Percentiles rank a stretch among this genome's conserved stretches.
Evolutionary conservation across 2,329 filamentous ascomycete species (phyloP).

Genomic region (Septoria linicola): DNA sequence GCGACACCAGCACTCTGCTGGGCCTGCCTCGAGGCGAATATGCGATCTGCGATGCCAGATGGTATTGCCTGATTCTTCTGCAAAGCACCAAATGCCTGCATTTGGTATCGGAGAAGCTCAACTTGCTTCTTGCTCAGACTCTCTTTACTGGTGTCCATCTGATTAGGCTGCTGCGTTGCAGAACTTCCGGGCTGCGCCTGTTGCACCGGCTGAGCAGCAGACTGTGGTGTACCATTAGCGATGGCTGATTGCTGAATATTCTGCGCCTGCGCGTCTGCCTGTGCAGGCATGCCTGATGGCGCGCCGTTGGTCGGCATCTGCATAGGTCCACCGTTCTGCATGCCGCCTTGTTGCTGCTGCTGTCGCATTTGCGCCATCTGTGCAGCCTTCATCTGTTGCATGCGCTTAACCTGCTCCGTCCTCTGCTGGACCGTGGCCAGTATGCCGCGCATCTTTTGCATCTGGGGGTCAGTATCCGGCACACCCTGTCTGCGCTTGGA

Average conservation of each 20-base stretch:
- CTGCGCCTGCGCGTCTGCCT: constrained; percentile 31
- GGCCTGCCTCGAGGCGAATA: constrained; percentile 69
- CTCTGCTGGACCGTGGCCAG: constrained; percentile 65
- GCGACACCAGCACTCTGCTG: constrained; percentile 49
- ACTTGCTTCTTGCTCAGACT: constrained; percentile 72
- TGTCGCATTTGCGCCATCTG: constrained; percentile 45
- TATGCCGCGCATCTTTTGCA: constrained; percentile 75
- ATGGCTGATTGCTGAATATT: constrained; percentile 21
- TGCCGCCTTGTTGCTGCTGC: constrained; percentile 47
- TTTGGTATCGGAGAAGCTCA: constrained; percentile 75
- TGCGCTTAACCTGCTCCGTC: constrained; percentile 48
- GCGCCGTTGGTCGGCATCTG: constrained; percentile 51
- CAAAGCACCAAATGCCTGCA: constrained; percentile 85
- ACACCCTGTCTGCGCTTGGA: constrained; percentile 86
- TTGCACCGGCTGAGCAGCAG: constrained; percentile 13
- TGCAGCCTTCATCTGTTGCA: constrained; percentile 43
- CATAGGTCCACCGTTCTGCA: constrained; percentile 47
- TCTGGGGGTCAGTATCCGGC: constrained; percentile 79
- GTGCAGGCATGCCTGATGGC: constrained; percentile 40
- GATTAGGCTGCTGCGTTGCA: constrained; percentile 24
- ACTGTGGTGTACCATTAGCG: constrained; percentile 23
- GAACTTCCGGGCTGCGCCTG: constrained; percentile 27
- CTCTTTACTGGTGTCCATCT: constrained; percentile 26
- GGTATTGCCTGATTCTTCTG: constrained; percentile 85
- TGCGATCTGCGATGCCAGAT: constrained; percentile 72